phyloP scores from a whole-genome alignment of 108 stramenopile species.

The Epipyxis sp. region DNA sequence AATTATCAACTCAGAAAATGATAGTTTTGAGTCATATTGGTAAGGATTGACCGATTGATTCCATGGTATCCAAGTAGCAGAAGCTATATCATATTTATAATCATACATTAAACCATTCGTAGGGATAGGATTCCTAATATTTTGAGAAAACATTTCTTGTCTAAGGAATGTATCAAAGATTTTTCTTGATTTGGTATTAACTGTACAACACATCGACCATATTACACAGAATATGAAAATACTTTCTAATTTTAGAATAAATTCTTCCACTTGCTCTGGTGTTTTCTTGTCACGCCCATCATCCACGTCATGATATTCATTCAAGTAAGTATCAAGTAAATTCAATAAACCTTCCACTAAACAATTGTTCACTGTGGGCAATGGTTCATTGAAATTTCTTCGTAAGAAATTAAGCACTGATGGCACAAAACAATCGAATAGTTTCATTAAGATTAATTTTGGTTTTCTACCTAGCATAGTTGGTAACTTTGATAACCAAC shows the following conservation, averaged over 20 bases:
- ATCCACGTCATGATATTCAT: conserved; percentile 38
- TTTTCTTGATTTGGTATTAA: conserved; percentile 34
- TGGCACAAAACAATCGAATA: conserved; percentile 49
- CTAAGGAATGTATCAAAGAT: conserved; percentile 46
- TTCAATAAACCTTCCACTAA: conserved; percentile 52
- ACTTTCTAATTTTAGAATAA: conserved; percentile 39
- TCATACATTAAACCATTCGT: conserved; percentile 50
- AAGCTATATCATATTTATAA: conserved; percentile 46
- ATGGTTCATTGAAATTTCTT: conserved; percentile 45
- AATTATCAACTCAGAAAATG: conserved; percentile 52
- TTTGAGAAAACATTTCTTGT: conserved; percentile 37
- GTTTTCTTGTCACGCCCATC: conserved; percentile 46
- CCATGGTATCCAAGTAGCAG: conserved; percentile 52
- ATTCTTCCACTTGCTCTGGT: conserved; percentile 38
- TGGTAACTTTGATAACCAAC: conserved; percentile 52
- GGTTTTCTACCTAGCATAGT: conserved; percentile 5
- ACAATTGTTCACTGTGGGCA: conserved; percentile 56
- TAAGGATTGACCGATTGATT: conserved; percentile 55
- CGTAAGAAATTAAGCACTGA: conserved; percentile 29
- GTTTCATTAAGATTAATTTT: conserved; percentile 23
- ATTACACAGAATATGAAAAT: conserved; percentile 53
- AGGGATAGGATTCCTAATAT: conserved; percentile 39
- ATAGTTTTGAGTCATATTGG: conserved; percentile 48
- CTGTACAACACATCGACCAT: conserved; percentile 51
- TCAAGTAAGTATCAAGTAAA: conserved; percentile 52